These are phyloP conservation scores for Juglanconis sp. DNA, from an alignment of 2,329 filamentous ascomycete species.

Conservation along the genomic window DNA sequence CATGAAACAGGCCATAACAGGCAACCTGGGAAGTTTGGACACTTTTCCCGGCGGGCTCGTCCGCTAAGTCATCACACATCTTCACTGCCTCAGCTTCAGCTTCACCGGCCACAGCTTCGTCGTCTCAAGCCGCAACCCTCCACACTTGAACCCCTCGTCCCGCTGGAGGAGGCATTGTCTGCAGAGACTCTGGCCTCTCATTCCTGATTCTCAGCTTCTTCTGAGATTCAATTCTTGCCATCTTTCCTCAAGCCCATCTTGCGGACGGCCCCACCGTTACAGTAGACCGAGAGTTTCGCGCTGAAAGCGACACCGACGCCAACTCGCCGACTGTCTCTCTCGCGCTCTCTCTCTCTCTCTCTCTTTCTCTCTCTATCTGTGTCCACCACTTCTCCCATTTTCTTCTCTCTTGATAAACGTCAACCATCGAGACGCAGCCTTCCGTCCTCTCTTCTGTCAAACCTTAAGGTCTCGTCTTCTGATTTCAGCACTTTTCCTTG, in stretches of 20 bases:
- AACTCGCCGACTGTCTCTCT: background rate
- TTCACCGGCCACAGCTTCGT: background rate
- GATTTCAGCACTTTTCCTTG: background rate
- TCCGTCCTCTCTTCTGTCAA: background rate
- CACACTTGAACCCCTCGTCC: background rate
- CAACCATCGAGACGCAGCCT: background rate
- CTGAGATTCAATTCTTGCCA: background rate
- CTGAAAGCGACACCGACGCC: background rate
- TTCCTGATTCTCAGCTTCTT: background rate
- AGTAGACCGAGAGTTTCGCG: background rate
- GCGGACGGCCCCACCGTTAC: background rate
- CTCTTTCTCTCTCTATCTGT: background rate
- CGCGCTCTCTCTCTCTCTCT: background rate
- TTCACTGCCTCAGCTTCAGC: background rate
- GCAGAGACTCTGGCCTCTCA: background rate
- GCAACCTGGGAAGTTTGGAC: background rate
- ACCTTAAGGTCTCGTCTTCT: background rate
- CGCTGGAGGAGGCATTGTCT: background rate
- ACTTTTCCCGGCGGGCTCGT: background rate
- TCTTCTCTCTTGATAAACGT: background rate
- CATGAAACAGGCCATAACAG: conserved; percentile 6
- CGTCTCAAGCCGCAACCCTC: background rate
- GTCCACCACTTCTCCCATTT: background rate
- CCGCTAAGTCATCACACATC: background rate
- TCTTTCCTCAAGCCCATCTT: background rate